phyloP scores from a whole-genome alignment of 345 rosid genomes.

The Gynandropsis gynandra region DNA sequence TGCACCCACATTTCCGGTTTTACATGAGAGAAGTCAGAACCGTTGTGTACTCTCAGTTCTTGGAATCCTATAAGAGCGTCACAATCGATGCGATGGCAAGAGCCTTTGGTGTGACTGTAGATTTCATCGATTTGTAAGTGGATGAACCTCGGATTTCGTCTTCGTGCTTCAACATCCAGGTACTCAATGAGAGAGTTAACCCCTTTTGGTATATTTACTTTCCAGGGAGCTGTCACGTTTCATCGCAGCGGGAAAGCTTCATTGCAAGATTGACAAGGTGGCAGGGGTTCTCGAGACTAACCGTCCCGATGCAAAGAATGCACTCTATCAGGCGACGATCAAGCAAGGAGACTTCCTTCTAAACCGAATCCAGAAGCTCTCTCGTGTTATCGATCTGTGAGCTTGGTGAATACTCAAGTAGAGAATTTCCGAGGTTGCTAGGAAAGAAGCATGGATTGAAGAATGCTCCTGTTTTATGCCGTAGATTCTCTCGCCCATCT shows the following conservation, averaged over 20 bases:
- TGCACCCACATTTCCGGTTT: slow-evolving; percentile 90
- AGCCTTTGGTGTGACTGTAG: slow-evolving; percentile 91
- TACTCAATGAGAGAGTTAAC: no score
- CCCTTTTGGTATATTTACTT: no score
- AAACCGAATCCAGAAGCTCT: slow-evolving; percentile 79
- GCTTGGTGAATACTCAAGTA: no score
- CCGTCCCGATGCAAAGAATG: slow-evolving; percentile 97
- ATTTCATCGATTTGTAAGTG: slow-evolving; percentile 91
- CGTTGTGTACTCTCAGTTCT: slow-evolving; percentile 87
- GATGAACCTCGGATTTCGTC: not conserved
- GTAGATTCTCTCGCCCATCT: no score
- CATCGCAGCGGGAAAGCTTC: slow-evolving; percentile 96
- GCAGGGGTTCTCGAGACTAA: slow-evolving; percentile 97
- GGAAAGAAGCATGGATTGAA: no score
- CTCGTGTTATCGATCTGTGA: slow-evolving; percentile 72
- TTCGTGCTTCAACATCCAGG: no score
- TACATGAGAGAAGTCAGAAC: slow-evolving; percentile 98
- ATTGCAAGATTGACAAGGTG: slow-evolving; percentile 99
- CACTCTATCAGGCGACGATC: slow-evolving; percentile 94
- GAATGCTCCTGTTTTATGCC: no score
- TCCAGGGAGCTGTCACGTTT: slow-evolving; percentile 94
- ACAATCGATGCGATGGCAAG: slow-evolving; percentile 96
- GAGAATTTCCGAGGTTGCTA: no score
- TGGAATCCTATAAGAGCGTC: slow-evolving; percentile 96
- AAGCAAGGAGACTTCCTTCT: slow-evolving; percentile 80